Evolutionary conservation across 768 basidiomycete genomes (phyloP).

Genomic region (Mycena belliarum): DNA sequence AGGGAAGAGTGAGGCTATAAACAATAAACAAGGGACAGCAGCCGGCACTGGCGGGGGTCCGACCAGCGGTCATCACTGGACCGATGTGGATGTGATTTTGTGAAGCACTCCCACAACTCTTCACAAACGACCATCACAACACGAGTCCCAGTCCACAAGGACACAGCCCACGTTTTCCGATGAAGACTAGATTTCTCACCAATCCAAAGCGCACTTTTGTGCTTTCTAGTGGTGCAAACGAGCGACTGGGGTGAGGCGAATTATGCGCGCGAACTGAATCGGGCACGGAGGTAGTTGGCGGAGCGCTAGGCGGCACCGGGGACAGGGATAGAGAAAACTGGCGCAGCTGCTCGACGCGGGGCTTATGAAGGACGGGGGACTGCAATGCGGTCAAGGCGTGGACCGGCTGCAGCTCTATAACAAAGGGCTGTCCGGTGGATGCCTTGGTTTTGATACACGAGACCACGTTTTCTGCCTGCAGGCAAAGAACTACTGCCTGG

Average conservation of each 20-base stretch:
- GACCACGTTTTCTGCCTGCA: slow-evolving; percentile 81
- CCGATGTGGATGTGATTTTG: slow-evolving; percentile 11
- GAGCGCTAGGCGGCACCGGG: slow-evolving; percentile 27
- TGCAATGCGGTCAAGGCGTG: slow-evolving; percentile 53
- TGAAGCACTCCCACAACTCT: slow-evolving; percentile 4
- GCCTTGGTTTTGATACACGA: slow-evolving; percentile 56
- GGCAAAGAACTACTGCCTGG: slow-evolving; percentile 50
- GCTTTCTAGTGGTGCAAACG: slow-evolving; percentile 13
- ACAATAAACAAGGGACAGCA: slow-evolving; percentile 12
- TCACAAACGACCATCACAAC: slow-evolving; percentile 17
- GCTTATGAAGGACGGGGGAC: slow-evolving; percentile 53
- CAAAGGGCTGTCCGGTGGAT: slow-evolving; percentile 42
- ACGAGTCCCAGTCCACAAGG: slow-evolving; percentile 16
- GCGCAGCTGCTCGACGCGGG: slow-evolving; percentile 46
- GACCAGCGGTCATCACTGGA: slow-evolving; percentile 29
- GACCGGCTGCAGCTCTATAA: slow-evolving; percentile 50
- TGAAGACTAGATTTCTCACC: slow-evolving; percentile 6
- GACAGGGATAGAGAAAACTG: slow-evolving; percentile 37
- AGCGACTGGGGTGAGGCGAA: slow-evolving; percentile 33
- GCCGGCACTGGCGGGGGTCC: slow-evolving; percentile 14
- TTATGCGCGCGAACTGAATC: slow-evolving; percentile 56
- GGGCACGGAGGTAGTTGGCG: slow-evolving; percentile 36
- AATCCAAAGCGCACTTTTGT: neutral
- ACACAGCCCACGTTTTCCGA: slow-evolving; percentile 19
- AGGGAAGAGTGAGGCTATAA: slow-evolving; percentile 22